Conservation (phyloP, 2,329 filamentous ascomycete genomes). For the Chrysoporthe cubensis region DNA sequence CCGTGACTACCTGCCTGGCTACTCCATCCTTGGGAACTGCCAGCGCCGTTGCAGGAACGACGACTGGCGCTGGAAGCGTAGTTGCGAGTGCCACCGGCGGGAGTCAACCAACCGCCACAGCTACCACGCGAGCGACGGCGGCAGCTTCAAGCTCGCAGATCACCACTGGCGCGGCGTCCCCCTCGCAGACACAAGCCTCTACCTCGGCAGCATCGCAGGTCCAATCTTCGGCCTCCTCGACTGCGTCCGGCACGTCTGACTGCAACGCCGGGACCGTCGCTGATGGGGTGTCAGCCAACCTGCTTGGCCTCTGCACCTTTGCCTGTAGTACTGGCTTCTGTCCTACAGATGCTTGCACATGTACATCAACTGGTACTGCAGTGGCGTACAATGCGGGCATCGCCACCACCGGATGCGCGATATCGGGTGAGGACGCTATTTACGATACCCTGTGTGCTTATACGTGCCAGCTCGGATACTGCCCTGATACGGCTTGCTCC, state of each 20-base stretch:
- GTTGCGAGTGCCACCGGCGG: conserved; percentile 11
- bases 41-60: conserved; percentile 33
- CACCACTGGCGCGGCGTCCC: conserved; percentile 2
- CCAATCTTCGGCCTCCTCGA: conserved; percentile 20
- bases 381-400: conserved; percentile 31
- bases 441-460: conserved; percentile 52
- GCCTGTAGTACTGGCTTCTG: conserved; percentile 31
- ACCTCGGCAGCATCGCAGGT: background rate
- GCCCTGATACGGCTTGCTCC: conserved; percentile 41
- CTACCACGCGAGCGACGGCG: conserved; percentile 5
- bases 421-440: conserved; percentile 37
- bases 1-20: conserved; percentile 36
- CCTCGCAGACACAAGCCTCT: background rate
- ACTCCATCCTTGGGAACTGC: conserved; percentile 28
- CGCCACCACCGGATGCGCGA: conserved; percentile 39
- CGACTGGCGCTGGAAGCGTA: conserved; percentile 19
- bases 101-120: conserved; percentile 9
- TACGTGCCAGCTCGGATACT: conserved; percentile 51
- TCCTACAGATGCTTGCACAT: conserved; percentile 29
- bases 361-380: conserved; percentile 28
- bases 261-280: conserved; percentile 31
- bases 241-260: background rate
- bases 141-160: background rate
- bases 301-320: conserved; percentile 31
- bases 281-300: conserved; percentile 27